Conservation (phyloP, 805 yeast genomes). For the Osmozyma mogii region DNA sequence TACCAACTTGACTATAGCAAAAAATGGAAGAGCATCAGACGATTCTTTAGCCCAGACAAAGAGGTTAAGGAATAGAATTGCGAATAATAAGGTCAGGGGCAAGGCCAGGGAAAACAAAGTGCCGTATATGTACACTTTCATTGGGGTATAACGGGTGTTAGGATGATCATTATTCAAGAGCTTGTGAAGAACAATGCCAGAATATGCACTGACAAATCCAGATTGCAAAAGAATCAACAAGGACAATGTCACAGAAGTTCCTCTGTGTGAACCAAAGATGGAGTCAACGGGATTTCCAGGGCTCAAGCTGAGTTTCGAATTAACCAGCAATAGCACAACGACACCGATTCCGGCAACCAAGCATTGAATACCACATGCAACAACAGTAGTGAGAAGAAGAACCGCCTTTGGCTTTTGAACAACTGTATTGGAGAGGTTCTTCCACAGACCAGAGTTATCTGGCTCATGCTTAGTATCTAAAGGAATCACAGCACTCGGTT, state of each 20-base stretch:
- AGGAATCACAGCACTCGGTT: constrained; percentile 20
- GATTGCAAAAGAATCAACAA: constrained; percentile 55
- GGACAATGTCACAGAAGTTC: constrained; percentile 57
- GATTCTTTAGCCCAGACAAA: constrained; percentile 73
- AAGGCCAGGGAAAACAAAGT: constrained; percentile 28
- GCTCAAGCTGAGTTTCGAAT: constrained; percentile 20
- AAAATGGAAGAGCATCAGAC: constrained; percentile 70
- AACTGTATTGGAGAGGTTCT: constrained; percentile 45
- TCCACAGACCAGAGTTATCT: constrained; percentile 35
- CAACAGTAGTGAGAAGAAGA: constrained; percentile 44
- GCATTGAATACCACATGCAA: constrained; percentile 71
- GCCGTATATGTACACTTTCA: constrained; percentile 13
- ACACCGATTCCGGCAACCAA: constrained; percentile 59
- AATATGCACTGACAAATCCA: constrained; percentile 68
- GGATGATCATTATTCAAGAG: constrained; percentile 35
- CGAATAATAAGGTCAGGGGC: constrained; percentile 42
- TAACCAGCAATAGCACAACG: constrained; percentile 40
- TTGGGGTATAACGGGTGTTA: constrained; percentile 17
- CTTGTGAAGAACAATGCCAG: constrained; percentile 58
- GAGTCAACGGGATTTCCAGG: constrained; percentile 36
- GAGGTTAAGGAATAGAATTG: constrained; percentile 50
- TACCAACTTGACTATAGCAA: constrained; percentile 58
- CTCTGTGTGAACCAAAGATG: constrained; percentile 58
- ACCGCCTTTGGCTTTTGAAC: constrained; percentile 44
- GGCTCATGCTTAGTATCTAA: constrained; percentile 3